These are phyloP conservation scores for Fusarium sp. DNA, from an alignment of 2,329 filamentous ascomycete species.

Conservation along the genomic window DNA sequence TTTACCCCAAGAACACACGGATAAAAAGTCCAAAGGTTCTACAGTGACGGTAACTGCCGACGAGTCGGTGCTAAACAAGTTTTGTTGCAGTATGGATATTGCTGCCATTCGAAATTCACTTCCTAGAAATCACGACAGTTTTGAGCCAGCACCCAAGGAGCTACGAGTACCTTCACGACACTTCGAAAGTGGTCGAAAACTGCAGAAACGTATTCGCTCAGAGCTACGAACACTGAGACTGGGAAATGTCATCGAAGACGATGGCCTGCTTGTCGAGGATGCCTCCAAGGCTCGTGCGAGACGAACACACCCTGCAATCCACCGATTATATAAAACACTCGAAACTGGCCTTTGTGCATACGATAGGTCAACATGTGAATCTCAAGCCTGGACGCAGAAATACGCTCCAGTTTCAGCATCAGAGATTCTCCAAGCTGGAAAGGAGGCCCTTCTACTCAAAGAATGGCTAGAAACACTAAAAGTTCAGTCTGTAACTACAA, in stretches of 20 bases:
- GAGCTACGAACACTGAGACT: conserved; percentile 58
- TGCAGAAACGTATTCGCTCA: conserved; percentile 63
- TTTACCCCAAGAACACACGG: conserved; percentile 9
- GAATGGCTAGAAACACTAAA: conserved; percentile 85
- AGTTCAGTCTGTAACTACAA: conserved; percentile 80
- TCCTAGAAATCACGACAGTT: conserved; percentile 54
- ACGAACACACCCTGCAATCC: conserved; percentile 69
- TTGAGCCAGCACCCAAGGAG: conserved; percentile 60
- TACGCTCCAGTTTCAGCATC: conserved; percentile 79
- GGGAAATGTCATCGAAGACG: conserved; percentile 13
- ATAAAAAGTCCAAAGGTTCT: conserved; percentile 66
- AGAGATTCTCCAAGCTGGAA: conserved; percentile 81
- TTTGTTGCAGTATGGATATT: conserved; percentile 49
- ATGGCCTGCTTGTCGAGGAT: conserved; percentile 55
- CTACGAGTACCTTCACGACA: conserved; percentile 68
- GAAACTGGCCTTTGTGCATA: conserved; percentile 78
- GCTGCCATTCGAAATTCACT: conserved; percentile 47
- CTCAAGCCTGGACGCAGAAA: conserved; percentile 81
- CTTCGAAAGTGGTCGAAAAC: conserved; percentile 69
- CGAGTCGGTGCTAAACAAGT: conserved; percentile 60
- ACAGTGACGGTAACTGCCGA: conserved; percentile 55
- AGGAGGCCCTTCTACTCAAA: conserved; percentile 77
- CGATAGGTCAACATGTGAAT: conserved; percentile 82
- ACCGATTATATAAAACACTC: conserved; percentile 71
- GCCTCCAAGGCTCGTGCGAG: conserved; percentile 39